These are phyloP conservation scores for Pterocarpus santalinus DNA, from an alignment of 306 rosid species.

Conservation along the genomic window DNA sequence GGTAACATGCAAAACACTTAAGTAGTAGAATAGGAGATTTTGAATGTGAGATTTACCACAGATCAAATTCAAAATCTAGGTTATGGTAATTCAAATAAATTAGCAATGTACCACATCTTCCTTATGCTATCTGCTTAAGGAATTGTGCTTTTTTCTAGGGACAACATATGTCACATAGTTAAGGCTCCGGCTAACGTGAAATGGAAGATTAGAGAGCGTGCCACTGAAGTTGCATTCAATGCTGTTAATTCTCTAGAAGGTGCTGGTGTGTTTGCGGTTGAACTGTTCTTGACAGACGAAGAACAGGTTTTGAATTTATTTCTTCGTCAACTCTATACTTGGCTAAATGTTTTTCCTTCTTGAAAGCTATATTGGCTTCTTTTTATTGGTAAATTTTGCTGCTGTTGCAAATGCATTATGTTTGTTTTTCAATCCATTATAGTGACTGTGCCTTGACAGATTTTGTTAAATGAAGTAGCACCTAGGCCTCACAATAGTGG, in stretches of 20 bases:
- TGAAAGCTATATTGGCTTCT: conserved; percentile 14
- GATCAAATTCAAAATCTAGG: conserved; percentile 29
- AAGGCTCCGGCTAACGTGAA: conserved; percentile 84
- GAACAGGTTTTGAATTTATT: conserved; percentile 68
- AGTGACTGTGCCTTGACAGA: conserved; percentile 55
- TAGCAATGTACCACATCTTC: conserved; percentile 29
- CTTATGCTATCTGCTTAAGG: conserved; percentile 38
- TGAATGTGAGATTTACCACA: neutral
- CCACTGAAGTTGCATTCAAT: conserved; percentile 80
- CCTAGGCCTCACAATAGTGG: conserved; percentile 99
- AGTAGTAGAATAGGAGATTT: conserved; percentile 8
- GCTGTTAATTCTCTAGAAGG: conserved; percentile 92
- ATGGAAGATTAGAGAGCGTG: conserved; percentile 71
- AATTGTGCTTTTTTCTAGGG: conserved; percentile 62
- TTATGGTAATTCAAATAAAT: conserved; percentile 6
- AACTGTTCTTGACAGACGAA: conserved; percentile 80
- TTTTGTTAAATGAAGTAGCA: conserved; percentile 94
- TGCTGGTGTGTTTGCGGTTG: conserved; percentile 97
- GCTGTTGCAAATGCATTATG: conserved; percentile 6
- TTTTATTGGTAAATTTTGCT: conserved; percentile 30
- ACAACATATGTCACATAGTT: conserved; percentile 89
- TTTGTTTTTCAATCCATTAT: conserved; percentile 37
- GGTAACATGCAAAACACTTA: conserved; percentile 60
- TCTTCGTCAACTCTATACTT: conserved; percentile 33
- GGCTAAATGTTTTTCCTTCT: conserved; percentile 3